phyloP scores from a whole-genome alignment of 192 early-diverging fungal species.

The Backusella morwellensis region DNA sequence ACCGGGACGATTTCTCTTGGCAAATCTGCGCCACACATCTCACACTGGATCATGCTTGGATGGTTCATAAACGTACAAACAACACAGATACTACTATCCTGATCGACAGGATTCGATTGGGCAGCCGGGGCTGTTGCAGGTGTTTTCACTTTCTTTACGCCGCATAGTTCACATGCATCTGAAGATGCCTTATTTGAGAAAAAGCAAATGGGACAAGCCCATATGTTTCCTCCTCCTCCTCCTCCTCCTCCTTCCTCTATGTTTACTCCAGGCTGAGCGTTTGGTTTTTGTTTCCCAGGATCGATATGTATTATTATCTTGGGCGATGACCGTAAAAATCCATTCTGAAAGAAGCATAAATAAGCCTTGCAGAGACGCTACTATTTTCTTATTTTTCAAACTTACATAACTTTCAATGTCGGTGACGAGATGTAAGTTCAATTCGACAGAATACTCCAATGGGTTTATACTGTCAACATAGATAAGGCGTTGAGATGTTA shows the following conservation, averaged over 20 bases:
- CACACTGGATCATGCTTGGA: constrained; percentile 72
- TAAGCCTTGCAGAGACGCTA: not conserved
- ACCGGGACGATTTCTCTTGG: constrained; percentile 21
- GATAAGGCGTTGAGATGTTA: constrained; percentile 74
- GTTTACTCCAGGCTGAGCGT: not conserved
- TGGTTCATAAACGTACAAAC: constrained; percentile 91
- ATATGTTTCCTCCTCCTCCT: constrained; percentile 18
- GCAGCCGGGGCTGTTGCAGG: not conserved
- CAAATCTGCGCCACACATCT: constrained; percentile 80
- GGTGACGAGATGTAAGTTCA: constrained; percentile 46
- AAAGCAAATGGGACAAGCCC: constrained; percentile 59
- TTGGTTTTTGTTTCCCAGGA: not conserved
- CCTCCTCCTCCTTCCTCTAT: not conserved
- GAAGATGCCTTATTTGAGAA: constrained; percentile 37
- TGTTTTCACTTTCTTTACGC: constrained; percentile 36
- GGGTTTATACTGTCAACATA: constrained; percentile 72
- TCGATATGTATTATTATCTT: constrained; percentile 59
- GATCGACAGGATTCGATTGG: not conserved
- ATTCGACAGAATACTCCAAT: constrained; percentile 50
- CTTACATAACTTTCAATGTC: constrained; percentile 50
- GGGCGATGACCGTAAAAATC: constrained; percentile 59
- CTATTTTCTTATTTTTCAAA: not conserved
- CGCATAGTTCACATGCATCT: constrained; percentile 57
- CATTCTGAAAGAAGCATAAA: constrained; percentile 27
- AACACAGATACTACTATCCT: constrained; percentile 51